Conservation (phyloP, 2,329 filamentous ascomycete genomes). For the Cytospora mali region DNA sequence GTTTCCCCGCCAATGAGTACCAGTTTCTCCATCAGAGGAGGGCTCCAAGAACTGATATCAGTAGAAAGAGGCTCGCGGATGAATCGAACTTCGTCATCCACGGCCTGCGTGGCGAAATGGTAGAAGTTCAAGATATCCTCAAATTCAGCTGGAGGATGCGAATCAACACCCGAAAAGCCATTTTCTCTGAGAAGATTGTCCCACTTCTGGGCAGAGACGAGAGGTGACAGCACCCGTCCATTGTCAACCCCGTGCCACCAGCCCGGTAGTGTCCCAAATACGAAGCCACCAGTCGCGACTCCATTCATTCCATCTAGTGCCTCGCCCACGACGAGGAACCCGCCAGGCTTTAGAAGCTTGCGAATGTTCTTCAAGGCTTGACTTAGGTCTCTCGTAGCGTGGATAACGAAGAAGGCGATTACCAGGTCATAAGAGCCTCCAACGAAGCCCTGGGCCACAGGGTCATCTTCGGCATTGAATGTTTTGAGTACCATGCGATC, state of each 20-base stretch:
- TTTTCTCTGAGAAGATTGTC: conserved; percentile 27
- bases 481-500: conserved; percentile 7
- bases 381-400: conserved; percentile 34
- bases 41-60: not conserved
- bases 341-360: conserved; percentile 38
- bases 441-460: conserved; percentile 37
- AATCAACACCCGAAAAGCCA: conserved; percentile 35
- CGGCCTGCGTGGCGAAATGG: conserved; percentile 29
- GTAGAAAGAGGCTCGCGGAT: conserved; percentile 26
- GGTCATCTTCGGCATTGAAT: conserved; percentile 35
- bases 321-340: not conserved
- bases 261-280: not conserved
- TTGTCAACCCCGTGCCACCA: not conserved
- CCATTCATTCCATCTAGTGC: too few relatives aligned
- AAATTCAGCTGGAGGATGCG: conserved; percentile 14
- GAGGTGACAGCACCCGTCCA: conserved; percentile 26
- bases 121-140: conserved; percentile 20
- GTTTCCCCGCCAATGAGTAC: not conserved
- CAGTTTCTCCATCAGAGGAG: not conserved
- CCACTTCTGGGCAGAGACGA: conserved; percentile 29
- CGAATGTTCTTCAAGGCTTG: conserved; percentile 33
- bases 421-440: conserved; percentile 37
- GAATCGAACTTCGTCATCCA: conserved; percentile 26
- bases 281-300: not conserved
- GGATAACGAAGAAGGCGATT: conserved; percentile 38